Evolutionary conservation across 23 red algal species (phyloP), one percentile per base, ranked within the genome.

Genomic region (Cyanidiococcus yangmingshanensis): DNA sequence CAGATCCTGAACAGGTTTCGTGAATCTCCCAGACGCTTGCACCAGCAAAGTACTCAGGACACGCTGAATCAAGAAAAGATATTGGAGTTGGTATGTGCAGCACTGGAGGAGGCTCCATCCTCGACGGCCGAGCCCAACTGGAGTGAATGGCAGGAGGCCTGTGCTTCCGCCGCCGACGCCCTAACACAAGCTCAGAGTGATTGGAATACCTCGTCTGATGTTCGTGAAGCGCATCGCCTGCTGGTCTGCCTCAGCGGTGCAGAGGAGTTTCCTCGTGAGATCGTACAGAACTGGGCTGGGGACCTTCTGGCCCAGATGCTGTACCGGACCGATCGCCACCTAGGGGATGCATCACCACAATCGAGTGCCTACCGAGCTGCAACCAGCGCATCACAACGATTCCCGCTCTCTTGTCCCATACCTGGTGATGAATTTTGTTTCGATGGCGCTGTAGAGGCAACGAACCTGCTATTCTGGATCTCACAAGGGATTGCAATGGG

Each of bases 61-160:
- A n/a, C n/a, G n/a, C n/a, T n/a, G n/a, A n/a, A n/a, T n/a, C n/a
- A n/a, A n/a, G n/a, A n/a, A n/a, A n/a, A n/a, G 63, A 7, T 35
- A 3, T 29, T 71, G 7, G 21, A 25, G n/a, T 30, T 71, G 63
- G n/a, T 71, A 29, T 12, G 16, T 12, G 63, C 32, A 35, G 63
- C 63, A 29, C 63, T 71, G 63, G 16, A 71, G 12, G 63, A 71
- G 63, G 63, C 63, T 25, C 63, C 63, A 2, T 2, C 7, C 7
- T 27, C 63, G 27, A 12, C 12, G 16, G 27, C 63, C 27, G 63
- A 7, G 3, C n/a, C 63, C 16, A 25, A 35, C 32, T 71, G 63
- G 63, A 71, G n/a, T 7, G 12, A 25, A 71, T 71, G 63, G 63
- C 63, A 71, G 63, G 63, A 71, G 27, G 63, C 21, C 12, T 71